Base-by-base conservation (phyloP, 345 rosid species). In the Lenwebbia sp. region DNA sequence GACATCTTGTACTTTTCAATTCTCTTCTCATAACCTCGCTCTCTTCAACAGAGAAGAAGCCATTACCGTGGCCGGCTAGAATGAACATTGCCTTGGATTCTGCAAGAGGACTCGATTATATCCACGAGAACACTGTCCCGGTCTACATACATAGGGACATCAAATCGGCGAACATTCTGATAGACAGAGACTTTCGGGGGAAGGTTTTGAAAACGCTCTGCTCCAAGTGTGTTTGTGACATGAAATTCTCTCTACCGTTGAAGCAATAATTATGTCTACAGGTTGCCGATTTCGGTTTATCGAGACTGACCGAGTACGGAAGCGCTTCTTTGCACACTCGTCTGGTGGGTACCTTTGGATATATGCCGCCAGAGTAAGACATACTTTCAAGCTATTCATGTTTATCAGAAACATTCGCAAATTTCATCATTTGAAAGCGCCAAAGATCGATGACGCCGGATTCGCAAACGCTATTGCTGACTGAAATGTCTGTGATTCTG, bases 241-340 rank as follows among this genome's bases (percentile, higher is more conserved):
- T 85, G 47, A 70, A 85, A 86, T 50, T 84, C 26, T 37, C 55
- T 83, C 28, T 5, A 7, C 9, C 3, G 47, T 21, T 30, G 84
- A 84, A 62, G 41, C 60, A 41, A 41, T 88, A 13, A 86, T 76
- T 81, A 82, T 41, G 49, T 65, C 47, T 87, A 83, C 91, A 95
- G 99, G 98, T 96, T 41, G 98, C 96, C 9, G 98, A 94, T 93
- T 96, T 96, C 85, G 98, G 99, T n/a, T 93, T 96, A 87, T 89
- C 98, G 44, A 96, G 93, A 86, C 93, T 96, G 62, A 92, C 94
- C 25, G 96, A 95, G 90, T 94, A 92, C 54, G 98, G 95, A 90
- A 87, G 94, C 83, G 54, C 90, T 83, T 92, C 95, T 2, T 88
- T 91, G 13, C 93, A 88, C 57, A 91, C 93, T 33, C 93, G 93